Percentiles rank a stretch among this genome's conserved stretches.
These are phyloP conservation scores for Cercospora zeina DNA, from an alignment of 2,329 filamentous ascomycete species.

Conservation along the genomic window DNA sequence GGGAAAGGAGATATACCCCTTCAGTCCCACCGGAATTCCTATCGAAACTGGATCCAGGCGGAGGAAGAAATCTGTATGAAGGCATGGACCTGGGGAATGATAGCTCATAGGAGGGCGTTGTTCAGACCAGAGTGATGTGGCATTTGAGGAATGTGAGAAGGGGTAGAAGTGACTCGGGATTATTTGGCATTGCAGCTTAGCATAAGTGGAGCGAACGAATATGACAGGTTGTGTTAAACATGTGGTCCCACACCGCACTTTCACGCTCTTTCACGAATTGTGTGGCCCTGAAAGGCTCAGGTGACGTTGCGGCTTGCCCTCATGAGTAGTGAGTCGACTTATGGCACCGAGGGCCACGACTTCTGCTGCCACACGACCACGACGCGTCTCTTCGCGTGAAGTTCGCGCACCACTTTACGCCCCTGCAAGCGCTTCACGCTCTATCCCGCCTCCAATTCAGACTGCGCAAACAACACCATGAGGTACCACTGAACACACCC, in stretches of 20 bases:
- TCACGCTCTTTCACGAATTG: too few species aligned
- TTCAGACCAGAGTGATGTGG: constrained; percentile 3
- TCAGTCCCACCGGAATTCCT: constrained; percentile 93
- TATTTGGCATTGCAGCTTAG: not conserved
- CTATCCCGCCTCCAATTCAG: not conserved
- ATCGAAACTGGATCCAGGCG: constrained; percentile 71
- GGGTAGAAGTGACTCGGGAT: not conserved
- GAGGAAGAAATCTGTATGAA: constrained; percentile 42
- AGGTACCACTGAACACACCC: not conserved
- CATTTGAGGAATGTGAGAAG: constrained; percentile 5
- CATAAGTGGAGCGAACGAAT: not conserved
- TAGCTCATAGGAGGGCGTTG: constrained; percentile 14
- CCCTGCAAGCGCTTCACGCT: constrained; percentile 11
- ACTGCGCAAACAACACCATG: constrained; percentile 3
- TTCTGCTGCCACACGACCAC: not conserved
- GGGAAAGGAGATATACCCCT: constrained; percentile 92
- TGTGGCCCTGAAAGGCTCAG: too few species aligned
- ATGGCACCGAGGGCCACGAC: not conserved
- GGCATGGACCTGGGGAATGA: constrained; percentile 15
- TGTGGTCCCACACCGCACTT: too few species aligned
- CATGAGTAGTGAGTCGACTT: not conserved
- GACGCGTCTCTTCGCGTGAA: constrained; percentile 1
- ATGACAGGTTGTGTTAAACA: too few species aligned
- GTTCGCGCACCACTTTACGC: not conserved
- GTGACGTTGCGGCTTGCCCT: too few species aligned